Percentiles rank a stretch among this genome's conserved stretches.
Evolutionary conservation across 75 land plant genomes (phyloP).

Genomic region (Adiantum capillusveneris): DNA sequence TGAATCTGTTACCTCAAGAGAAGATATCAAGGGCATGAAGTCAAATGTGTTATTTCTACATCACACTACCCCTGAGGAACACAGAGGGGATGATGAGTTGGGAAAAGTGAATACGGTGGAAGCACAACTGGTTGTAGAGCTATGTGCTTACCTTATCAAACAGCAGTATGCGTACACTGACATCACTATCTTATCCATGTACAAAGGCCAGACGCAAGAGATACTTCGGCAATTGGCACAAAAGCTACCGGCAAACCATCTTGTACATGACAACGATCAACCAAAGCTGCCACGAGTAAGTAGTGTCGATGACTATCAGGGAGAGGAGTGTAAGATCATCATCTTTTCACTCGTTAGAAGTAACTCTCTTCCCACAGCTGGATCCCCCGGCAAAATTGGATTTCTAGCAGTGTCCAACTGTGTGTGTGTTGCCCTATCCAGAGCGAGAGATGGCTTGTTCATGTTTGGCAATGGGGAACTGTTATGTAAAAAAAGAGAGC

Average conservation of each 20-base stretch:
- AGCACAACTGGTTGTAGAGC: conserved; percentile 14
- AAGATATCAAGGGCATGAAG: conserved; percentile 14
- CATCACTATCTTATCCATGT: conserved; percentile 16
- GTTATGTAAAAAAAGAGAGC: conserved; percentile 9
- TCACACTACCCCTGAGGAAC: conserved; percentile 11
- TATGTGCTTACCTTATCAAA: conserved; percentile 15
- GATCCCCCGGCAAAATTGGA: conserved; percentile 14
- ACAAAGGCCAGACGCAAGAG: conserved; percentile 11
- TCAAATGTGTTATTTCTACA: conserved; percentile 13
- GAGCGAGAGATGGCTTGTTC: conserved; percentile 27
- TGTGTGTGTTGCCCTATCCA: conserved; percentile 25
- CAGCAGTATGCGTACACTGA: conserved; percentile 10
- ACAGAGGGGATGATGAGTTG: conserved; percentile 1
- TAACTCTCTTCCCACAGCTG: background rate
- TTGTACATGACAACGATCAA: background rate
- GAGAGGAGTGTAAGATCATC: conserved; percentile 23
- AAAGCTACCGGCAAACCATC: background rate
- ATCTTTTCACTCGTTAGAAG: conserved; percentile 22
- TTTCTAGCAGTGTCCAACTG: conserved; percentile 21
- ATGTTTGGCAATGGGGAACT: conserved; percentile 27
- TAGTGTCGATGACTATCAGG: conserved; percentile 29
- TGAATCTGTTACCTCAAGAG: conserved; percentile 3
- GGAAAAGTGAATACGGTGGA: conserved; percentile 14
- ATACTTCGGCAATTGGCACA: background rate
- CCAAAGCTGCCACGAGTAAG: conserved; percentile 13